Conservation (phyloP, 2,329 filamentous ascomycete genomes). For the Chaetomium sp. region DNA sequence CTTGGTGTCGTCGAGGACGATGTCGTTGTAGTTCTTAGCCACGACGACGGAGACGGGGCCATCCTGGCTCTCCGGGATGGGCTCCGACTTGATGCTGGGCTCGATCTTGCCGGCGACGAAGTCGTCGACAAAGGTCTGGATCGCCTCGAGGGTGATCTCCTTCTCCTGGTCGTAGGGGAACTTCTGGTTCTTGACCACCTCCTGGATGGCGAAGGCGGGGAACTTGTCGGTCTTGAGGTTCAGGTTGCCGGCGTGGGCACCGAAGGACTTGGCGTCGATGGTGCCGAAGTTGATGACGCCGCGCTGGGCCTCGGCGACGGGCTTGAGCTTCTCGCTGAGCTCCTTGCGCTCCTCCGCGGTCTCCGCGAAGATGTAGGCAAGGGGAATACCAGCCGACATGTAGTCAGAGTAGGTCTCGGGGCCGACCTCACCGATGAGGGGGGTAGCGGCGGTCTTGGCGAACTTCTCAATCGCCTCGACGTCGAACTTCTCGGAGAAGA, state of each 20-base stretch:
- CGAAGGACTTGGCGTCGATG: conserved; percentile 90
- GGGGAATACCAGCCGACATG: conserved; percentile 85
- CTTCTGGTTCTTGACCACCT: conserved; percentile 92
- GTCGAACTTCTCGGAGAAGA: conserved; percentile 76
- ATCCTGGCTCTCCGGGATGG: conserved; percentile 88
- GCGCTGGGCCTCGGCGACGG: conserved; percentile 84
- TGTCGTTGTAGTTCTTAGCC: conserved; percentile 84
- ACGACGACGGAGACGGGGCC: conserved; percentile 83
- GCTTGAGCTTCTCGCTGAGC: conserved; percentile 71
- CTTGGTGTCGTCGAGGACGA: conserved; percentile 91
- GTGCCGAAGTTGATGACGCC: conserved; percentile 96
- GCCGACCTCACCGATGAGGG: conserved; percentile 90
- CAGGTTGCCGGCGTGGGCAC: conserved; percentile 90
- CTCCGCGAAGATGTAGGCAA: conserved; percentile 97
- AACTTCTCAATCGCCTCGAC: conserved; percentile 74
- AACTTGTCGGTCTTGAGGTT: conserved; percentile 95
- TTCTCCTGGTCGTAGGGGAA: conserved; percentile 85
- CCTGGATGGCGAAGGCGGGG: conserved; percentile 96
- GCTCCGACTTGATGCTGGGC: conserved; percentile 97
- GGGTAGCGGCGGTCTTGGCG: conserved; percentile 76
- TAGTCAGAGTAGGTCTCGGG: conserved; percentile 94
- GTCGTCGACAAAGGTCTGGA: conserved; percentile 78
- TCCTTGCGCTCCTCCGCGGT: conserved; percentile 79
- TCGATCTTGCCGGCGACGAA: conserved; percentile 83
- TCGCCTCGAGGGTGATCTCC: conserved; percentile 63